phyloP scores from a whole-genome alignment of 257 asterid genomes.

The Solanum ossicruentum region DNA sequence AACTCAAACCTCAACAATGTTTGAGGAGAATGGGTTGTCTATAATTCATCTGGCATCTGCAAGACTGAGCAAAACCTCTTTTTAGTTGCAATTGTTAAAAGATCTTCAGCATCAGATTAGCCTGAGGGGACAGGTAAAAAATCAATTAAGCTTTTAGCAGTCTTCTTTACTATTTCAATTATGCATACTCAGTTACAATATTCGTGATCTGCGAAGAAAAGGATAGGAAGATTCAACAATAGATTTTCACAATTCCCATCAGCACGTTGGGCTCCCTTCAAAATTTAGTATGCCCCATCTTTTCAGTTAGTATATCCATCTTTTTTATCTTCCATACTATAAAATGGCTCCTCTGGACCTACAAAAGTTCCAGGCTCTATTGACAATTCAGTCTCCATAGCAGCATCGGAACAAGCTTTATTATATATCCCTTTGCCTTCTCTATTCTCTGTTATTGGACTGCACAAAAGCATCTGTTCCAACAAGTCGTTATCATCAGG shows the following conservation, averaged over 20 bases:
- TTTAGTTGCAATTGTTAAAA: neutral
- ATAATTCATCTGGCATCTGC: neutral
- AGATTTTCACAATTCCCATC: neutral
- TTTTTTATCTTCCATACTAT: constrained; percentile 3
- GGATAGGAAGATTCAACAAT: neutral
- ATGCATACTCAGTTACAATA: neutral
- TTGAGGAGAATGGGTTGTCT: neutral
- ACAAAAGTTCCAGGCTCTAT: constrained; percentile 1
- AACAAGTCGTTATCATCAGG: constrained; percentile 42
- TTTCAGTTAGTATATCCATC: constrained; percentile 21
- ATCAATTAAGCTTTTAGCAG: neutral
- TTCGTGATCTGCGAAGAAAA: neutral
- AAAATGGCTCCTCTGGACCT: constrained; percentile 4
- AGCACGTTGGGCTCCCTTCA: neutral
- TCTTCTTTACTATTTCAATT: neutral
- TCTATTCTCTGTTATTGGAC: constrained; percentile 23
- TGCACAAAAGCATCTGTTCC: constrained; percentile 55
- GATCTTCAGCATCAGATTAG: neutral
- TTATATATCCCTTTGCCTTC: constrained; percentile 8
- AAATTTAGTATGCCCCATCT: constrained; percentile 18
- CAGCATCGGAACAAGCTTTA: constrained; percentile 2
- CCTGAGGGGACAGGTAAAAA: neutral
- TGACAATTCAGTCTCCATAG: constrained; percentile 1
- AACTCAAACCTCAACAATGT: neutral
- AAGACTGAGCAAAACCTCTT: neutral